Conservation (phyloP, 1,284 basidiomycete genomes). For the Kalmanozyma brasiliensis region DNA sequence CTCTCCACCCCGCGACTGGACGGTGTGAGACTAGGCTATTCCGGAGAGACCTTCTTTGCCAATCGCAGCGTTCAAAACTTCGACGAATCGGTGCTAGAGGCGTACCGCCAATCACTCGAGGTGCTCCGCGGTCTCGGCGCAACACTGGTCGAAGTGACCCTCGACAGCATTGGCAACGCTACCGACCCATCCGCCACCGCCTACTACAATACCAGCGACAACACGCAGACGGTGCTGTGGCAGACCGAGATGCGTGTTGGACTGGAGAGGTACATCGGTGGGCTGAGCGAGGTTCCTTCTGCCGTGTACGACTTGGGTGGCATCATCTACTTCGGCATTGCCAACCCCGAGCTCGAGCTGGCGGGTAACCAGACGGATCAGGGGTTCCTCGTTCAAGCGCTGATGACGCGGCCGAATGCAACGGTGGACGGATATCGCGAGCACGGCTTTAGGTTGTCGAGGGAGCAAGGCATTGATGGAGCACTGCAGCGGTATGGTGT, state of each 20-base stretch:
- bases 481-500: conserved; percentile 14
- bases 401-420: conserved; percentile 31
- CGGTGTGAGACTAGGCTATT: conserved; percentile 21
- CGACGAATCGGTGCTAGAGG: conserved; percentile 17
- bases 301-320: conserved; percentile 37
- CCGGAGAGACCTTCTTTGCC: conserved; percentile 27
- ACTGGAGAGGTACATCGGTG: conserved; percentile 26
- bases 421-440: conserved; percentile 26
- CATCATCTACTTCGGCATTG: conserved; percentile 36
- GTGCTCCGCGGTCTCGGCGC: conserved; percentile 21
- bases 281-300: conserved; percentile 18
- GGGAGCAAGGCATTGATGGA: conserved; percentile 22
- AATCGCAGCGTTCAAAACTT: conserved; percentile 25
- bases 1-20: conserved; percentile 6
- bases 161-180: conserved; percentile 28
- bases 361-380: conserved; percentile 35
- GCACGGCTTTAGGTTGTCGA: conserved; percentile 11
- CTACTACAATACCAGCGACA: conserved; percentile 28
- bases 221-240: conserved; percentile 15
- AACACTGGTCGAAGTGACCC: conserved; percentile 31
- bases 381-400: conserved; percentile 29
- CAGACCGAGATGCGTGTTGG: conserved; percentile 40
- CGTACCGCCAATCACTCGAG: conserved; percentile 23
- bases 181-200: conserved; percentile 16
- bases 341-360: conserved; percentile 18